Evolutionary conservation across 352 stramenopile genomes (phyloP), one percentile per base, ranked within the genome.

Genomic region (Thalassiosira hispida): DNA sequence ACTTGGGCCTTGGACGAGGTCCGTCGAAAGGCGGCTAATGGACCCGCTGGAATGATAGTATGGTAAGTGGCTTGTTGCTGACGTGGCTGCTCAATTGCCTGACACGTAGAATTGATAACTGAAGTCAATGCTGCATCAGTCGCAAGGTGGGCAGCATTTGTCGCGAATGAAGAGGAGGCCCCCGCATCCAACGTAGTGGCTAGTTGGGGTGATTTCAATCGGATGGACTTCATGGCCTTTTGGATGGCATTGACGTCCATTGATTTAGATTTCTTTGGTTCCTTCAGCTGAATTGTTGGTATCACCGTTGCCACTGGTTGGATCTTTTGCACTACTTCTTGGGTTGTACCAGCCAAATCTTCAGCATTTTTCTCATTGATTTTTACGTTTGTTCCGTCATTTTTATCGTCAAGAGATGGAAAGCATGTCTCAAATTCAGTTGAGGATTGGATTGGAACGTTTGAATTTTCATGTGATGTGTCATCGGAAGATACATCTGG

Each of bases 21-120:
- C 72, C 73, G 67, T 59, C 63, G 75, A 84, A 93, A 93, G 20
- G 84, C 84, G 14, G 71, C 65, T 5, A 85, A 64, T 44, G 85
- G 79, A 11, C 52, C 77, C 1, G 61, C 1, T 22, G 85, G 85
- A 72, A 93, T 92, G n/a, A 93, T 65, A 18, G 25, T 9, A 73
- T 92, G 87, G 27, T 25, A 42, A 29, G 40, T 29, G 14, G 51
- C 60, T 59, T 82, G 63, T 63, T 61, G 57, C 31, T 76, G 46
- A 7, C 52, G 16, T 51, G 55, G 65, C 25, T 73, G 33, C 22
- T 78, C 33, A 23, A 77, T 68, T 25, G 31, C 38, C 14, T 67
- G 29, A 47, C 38, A 79, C 40, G 69, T 76, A 35, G 64, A 74
- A 56, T 79, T 62, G 22, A 79, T 65, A 1, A 79, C 25, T 23